Base-by-base conservation (phyloP, 2,329 filamentous ascomycete genomes). In the Phyllosticta citribraziliensis region DNA sequence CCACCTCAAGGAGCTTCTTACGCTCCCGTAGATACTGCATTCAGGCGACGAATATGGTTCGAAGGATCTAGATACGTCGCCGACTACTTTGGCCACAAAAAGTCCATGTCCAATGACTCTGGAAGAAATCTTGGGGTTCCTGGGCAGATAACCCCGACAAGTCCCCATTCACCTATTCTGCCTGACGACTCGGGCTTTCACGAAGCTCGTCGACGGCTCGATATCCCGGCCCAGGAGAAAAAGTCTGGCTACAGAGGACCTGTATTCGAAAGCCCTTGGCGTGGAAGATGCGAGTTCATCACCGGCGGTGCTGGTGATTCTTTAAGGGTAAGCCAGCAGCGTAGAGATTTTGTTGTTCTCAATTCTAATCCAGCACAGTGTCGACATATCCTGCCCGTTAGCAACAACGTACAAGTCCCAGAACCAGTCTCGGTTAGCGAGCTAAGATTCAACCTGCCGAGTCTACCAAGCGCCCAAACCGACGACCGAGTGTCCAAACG, bases 191-290 rank as follows among this genome's bases (percentile, higher is more conserved):
- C 40, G 40, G 40, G 40, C 12, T 47, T 47, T 6, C 40, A 47
- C 40, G 40, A 47, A 47, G 40, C 40, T 47, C 40, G 40, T n/a
- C 12, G 51, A 17, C 52, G 55, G 2, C 25, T 62, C 51, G 12
- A 51, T 6, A 33, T 62, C 24, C 80, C 75, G 19, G 76, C 79
- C 64, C 51, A 58, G 11, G 56, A 82, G 19, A 69, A 64, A 35
- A 69, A 67, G 22, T 79, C 85, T 0, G 80, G 81, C 33, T 88
- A 86, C 69, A 74, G 75, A 64, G 74, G 81, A 19, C 96, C 95
- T 73, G 82, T 85, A 1, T 97, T 97, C 70, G 76, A 79, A 20
- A 94, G 89, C 52, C 92, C 91, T 0, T 97, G 93, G 93, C 86
- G 90, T 63, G 89, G 90, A 17, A 82, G 83, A 52, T 97, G 93